Base-by-base conservation (phyloP, 331 rosid genomes). In the Prunus yedoensis region DNA sequence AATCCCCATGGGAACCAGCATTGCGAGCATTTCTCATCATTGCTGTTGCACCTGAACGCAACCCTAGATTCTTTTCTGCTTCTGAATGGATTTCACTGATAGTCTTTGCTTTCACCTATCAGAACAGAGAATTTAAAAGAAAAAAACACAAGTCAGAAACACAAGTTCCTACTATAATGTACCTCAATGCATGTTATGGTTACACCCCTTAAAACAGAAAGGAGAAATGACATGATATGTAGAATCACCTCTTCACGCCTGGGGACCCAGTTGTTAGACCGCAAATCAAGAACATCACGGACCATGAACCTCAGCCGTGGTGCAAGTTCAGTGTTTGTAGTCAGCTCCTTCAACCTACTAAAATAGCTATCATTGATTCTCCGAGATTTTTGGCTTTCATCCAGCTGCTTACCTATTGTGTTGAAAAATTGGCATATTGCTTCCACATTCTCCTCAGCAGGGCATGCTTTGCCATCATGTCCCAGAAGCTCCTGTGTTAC, bases 361-460 rank as follows among this genome's bases (percentile, higher is more conserved):
- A 95, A 89, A 85, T 95, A 95, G 71, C 80, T 63, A 64, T 95
- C 99, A 83, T 95, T 95, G 69, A 92, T 88, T 4, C 86, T 91
- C 54, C 96, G 82, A 35, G 99, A 89, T 75, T 91, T 95, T 80
- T 74, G 82, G 78, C 81, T 80, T 82, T 85, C 97, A 63, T 92
- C 97, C 54, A 95, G 97, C 88, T 95, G 99, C 87, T 92, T 92
- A 71, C 99, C 99, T 17, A 95, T 92, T 46, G 96, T 95, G 92
- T 78, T 89, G 60, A 95, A 90, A 78, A 95, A 92, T 57, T 95
- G 99, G 81, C 99, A 95, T 67, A 95, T 90, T 49, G 99, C 97
- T 89, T 95, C 99, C n/a, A 95, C 97, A 64, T 92, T 92, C 87
- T 95, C 99, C 86, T 95, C 99, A 15, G 90, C 97, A 5, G 99